Evolutionary conservation across 2,329 filamentous ascomycete genomes (phyloP).

Genomic region (Sclerotiophoma versabilis): DNA sequence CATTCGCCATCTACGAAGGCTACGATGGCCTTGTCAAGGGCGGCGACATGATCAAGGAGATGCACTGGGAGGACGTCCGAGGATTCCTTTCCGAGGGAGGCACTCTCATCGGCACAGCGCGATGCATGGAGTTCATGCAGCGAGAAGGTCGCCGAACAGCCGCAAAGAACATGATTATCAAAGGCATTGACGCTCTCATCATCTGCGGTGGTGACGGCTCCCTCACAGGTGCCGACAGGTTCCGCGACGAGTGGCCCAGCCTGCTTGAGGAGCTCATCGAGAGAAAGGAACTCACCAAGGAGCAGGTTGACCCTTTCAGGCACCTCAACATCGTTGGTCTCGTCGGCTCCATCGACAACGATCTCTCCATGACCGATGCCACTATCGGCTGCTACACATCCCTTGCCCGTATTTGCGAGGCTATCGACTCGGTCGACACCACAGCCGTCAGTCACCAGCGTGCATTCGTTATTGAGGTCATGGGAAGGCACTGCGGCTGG

Average conservation of each 20-base stretch:
- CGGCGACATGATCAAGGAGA: slow-evolving; percentile 84
- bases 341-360: slow-evolving; percentile 98
- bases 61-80: slow-evolving; percentile 92
- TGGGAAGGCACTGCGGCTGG: slow-evolving; percentile 98
- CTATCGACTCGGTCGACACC: slow-evolving; percentile 95
- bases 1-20: slow-evolving; percentile 75
- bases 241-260: slow-evolving; percentile 89
- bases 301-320: slow-evolving; percentile 77
- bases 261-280: slow-evolving; percentile 84
- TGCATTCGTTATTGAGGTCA: slow-evolving; percentile 94
- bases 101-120: slow-evolving; percentile 92
- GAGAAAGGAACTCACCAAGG: slow-evolving; percentile 71
- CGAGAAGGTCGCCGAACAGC: slow-evolving; percentile 81
- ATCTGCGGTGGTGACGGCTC: slow-evolving; percentile 94
- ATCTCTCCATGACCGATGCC: slow-evolving; percentile 94
- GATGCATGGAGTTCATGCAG: slow-evolving; percentile 92
- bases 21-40: slow-evolving; percentile 95
- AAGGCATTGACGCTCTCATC: slow-evolving; percentile 93
- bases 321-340: slow-evolving; percentile 95
- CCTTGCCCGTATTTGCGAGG: slow-evolving; percentile 89
- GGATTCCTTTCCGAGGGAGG: slow-evolving; percentile 94
- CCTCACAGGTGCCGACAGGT: slow-evolving; percentile 92
- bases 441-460: slow-evolving; percentile 93
- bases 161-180: slow-evolving; percentile 91
- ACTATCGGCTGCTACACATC: slow-evolving; percentile 98